A percentile compares a stretch with the other conserved stretches of the same genome.
Conservation (phyloP, 768 basidiomycete species). For the Pleurotus eryngii region DNA sequence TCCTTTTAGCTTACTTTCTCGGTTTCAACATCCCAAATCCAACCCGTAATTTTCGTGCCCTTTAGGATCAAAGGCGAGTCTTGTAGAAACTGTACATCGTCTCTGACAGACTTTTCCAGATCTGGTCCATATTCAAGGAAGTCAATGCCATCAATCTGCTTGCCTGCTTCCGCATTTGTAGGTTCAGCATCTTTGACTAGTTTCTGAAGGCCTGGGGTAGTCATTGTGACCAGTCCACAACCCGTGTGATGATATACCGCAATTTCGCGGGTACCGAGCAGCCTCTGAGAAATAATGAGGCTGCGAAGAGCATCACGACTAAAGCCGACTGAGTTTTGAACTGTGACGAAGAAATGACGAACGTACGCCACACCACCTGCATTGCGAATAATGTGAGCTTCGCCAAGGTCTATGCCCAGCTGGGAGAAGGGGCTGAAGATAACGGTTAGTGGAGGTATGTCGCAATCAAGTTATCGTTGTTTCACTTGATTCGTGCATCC, state of each 20-base stretch:
- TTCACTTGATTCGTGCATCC: constrained; percentile 70
- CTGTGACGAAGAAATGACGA: background rate
- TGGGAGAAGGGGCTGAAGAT: constrained; percentile 48
- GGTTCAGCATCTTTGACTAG: constrained; percentile 47
- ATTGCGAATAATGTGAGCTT: constrained; percentile 72
- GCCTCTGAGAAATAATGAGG: constrained; percentile 69
- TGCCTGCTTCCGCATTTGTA: constrained; percentile 23
- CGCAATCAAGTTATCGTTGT: background rate
- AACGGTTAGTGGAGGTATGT: background rate
- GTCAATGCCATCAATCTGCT: constrained; percentile 18
- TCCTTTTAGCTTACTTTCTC: background rate
- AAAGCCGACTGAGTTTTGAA: background rate
- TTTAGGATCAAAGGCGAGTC: constrained; percentile 52
- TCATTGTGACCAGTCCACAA: constrained; percentile 72
- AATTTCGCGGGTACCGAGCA: constrained; percentile 69
- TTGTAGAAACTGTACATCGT: constrained; percentile 57
- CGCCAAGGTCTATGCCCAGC: constrained; percentile 62
- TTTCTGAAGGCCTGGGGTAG: constrained; percentile 42
- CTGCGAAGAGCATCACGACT: constrained; percentile 65
- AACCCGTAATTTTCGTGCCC: constrained; percentile 56
- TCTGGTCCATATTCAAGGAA: constrained; percentile 6
- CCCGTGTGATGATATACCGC: constrained; percentile 69
- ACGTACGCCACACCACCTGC: constrained; percentile 66
- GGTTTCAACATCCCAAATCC: constrained; percentile 55
- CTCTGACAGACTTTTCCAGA: constrained; percentile 34